These are phyloP conservation scores for Dimocarpus longan DNA, from an alignment of 345 rosid species.

Conservation along the genomic window DNA sequence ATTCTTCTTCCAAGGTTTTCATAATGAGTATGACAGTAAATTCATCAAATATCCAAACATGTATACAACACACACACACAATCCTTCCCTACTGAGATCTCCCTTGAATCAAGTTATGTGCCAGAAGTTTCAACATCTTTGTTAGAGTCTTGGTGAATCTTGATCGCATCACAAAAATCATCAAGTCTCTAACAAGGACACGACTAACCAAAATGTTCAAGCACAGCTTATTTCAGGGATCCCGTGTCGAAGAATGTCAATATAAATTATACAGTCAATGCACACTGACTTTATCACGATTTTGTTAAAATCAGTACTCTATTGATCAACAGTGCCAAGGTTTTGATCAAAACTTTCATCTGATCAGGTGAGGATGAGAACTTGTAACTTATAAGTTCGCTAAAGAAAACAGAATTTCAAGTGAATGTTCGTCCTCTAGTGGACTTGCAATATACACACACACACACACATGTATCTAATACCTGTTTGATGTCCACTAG, in stretches of 20 bases:
- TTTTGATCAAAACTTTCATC: neutral
- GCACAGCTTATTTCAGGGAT: neutral
- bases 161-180: neutral
- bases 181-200: neutral
- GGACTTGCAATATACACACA: neutral
- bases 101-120: neutral
- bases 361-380: neutral
- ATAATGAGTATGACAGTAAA: neutral
- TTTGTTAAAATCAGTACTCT: neutral
- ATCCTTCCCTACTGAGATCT: neutral
- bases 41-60: slow-evolving; percentile 16
- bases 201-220: neutral
- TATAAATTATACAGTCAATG: no score
- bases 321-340: neutral
- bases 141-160: neutral
- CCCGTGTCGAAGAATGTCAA: no score
- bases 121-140: neutral
- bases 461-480: neutral
- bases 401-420: neutral
- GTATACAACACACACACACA: neutral
- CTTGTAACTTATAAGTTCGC: no score
- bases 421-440: neutral
- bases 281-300: neutral
- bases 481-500: slow-evolving; percentile 86
- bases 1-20: slow-evolving; percentile 10